phyloP scores from a whole-genome alignment of 768 basidiomycete genomes.

The Megacollybia marginata region DNA sequence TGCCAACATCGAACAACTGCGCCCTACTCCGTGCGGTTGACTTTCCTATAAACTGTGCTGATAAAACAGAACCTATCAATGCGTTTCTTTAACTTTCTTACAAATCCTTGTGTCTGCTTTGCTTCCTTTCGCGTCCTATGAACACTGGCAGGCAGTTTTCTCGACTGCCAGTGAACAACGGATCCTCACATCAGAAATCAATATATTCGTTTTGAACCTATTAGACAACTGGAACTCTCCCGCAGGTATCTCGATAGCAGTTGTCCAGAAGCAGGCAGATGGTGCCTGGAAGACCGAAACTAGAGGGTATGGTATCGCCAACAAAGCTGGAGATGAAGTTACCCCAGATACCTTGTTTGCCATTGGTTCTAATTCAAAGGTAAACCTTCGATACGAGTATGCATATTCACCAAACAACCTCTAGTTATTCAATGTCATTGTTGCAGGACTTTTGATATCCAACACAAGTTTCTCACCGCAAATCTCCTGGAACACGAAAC shows the following conservation, averaged over 20 bases:
- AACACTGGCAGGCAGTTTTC: no score
- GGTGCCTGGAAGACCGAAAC: constrained; percentile 10
- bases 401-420: not conserved
- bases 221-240: constrained; percentile 11
- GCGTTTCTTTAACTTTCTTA: no score
- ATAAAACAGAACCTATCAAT: no score
- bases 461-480: constrained; percentile 8
- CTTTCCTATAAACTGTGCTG: no score
- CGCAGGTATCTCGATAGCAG: constrained; percentile 9
- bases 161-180: no score
- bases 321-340: constrained; percentile 9
- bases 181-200: not conserved
- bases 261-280: constrained; percentile 3
- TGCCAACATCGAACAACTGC: no score
- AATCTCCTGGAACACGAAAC: constrained; percentile 12
- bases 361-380: constrained; percentile 16
- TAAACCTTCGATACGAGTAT: not conserved
- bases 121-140: no score
- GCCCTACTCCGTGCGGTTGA: no score
- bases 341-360: constrained; percentile 8
- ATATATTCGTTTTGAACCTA: constrained; percentile 7
- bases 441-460: constrained; percentile 11
- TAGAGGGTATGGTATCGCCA: constrained; percentile 14
- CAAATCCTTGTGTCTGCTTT: no score
- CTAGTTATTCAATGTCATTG: constrained; percentile 12